phyloP scores from a whole-genome alignment of 306 rosid species.

The Corylus avellana region DNA sequence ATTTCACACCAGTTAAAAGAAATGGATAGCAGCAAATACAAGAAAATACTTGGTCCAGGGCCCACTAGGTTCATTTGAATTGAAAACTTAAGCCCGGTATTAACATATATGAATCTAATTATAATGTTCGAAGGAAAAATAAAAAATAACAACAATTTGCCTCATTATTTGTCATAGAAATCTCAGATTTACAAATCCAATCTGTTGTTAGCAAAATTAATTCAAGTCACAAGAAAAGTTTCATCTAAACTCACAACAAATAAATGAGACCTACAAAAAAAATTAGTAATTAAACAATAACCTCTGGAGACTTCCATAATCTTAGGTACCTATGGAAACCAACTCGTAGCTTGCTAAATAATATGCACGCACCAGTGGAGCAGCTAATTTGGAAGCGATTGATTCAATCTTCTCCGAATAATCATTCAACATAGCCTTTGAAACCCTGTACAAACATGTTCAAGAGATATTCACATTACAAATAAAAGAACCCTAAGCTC shows the following conservation, averaged over 20 bases:
- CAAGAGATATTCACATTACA: slow-evolving; percentile 18
- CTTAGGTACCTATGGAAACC: slow-evolving; percentile 14
- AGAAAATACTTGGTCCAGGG: background rate
- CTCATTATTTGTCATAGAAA: slow-evolving; percentile 7
- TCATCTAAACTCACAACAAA: background rate
- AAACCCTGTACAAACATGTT: slow-evolving; percentile 53
- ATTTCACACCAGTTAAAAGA: background rate
- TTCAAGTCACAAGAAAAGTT: background rate
- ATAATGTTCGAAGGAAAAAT: background rate
- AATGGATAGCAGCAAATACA: background rate
- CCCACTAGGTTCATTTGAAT: background rate
- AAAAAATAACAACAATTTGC: slow-evolving; percentile 4
- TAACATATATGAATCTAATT: background rate
- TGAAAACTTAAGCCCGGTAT: background rate
- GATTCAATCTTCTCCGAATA: slow-evolving; percentile 85
- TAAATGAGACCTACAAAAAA: background rate
- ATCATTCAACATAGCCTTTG: slow-evolving; percentile 73
- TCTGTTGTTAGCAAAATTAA: background rate
- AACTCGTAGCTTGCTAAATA: background rate
- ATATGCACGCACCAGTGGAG: slow-evolving; percentile 44
- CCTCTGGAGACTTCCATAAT: slow-evolving; percentile 11
- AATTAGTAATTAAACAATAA: background rate
- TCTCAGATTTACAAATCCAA: slow-evolving; percentile 8
- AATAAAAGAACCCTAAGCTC: slow-evolving; percentile 12
- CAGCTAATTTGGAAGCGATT: slow-evolving; percentile 64